Evolutionary conservation across 2,329 filamentous ascomycete species (phyloP).

Genomic region (Colletotrichum cordylinicola): DNA sequence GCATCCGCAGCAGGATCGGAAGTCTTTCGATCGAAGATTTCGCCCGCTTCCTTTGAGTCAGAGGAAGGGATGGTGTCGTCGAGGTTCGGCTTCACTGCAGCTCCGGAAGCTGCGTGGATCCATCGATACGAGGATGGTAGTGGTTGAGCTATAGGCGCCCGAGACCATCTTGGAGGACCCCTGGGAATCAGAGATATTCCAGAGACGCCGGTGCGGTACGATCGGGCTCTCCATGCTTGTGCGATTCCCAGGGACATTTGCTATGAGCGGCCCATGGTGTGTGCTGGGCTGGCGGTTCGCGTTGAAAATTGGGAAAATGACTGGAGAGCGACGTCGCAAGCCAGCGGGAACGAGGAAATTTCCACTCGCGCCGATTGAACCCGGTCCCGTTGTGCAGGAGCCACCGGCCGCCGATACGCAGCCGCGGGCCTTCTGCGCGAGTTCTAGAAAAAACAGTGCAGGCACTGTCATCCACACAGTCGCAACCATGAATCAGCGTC

Average conservation of each 20-base stretch:
- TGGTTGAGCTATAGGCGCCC: slow-evolving; percentile 2
- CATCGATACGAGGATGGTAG: background rate
- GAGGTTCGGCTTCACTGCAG: background rate
- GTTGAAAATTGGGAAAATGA: background rate
- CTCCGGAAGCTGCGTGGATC: background rate
- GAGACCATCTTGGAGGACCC: slow-evolving; percentile 18
- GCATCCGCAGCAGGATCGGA: background rate
- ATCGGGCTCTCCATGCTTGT: slow-evolving; percentile 46
- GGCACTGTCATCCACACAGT: background rate
- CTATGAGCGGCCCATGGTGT: slow-evolving; percentile 45
- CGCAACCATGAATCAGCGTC: background rate
- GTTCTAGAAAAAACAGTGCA: background rate
- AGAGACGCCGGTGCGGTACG: slow-evolving; percentile 32
- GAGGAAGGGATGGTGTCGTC: background rate
- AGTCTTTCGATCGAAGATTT: background rate
- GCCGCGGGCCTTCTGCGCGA: background rate
- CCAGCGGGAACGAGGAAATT: slow-evolving; percentile 1
- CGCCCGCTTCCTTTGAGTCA: background rate
- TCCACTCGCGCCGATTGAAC: slow-evolving; percentile 19
- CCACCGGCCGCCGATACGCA: background rate
- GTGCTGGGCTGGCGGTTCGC: slow-evolving; percentile 5
- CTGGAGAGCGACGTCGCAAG: background rate
- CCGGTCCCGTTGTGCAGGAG: background rate
- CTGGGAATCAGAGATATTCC: slow-evolving; percentile 25
- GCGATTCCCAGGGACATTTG: slow-evolving; percentile 53